Percentiles rank a stretch among this genome's conserved stretches.
phyloP scores from a whole-genome alignment of 2,329 filamentous ascomycete species.

The Penicillium sp. region DNA sequence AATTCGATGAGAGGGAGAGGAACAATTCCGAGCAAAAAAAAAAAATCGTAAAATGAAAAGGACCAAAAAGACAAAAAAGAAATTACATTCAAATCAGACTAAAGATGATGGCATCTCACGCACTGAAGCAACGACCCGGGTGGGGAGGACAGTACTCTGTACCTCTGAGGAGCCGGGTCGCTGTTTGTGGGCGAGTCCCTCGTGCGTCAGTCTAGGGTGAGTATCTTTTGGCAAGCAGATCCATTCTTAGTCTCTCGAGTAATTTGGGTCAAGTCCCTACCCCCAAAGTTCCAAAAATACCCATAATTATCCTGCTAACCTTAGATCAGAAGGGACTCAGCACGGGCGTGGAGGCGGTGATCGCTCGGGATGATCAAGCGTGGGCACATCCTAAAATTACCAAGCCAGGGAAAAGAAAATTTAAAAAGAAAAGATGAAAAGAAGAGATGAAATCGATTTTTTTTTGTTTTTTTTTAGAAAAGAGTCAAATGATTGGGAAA shows the following conservation, averaged over 20 bases:
- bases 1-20: too few species aligned
- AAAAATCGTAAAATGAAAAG: not conserved
- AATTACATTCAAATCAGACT: not conserved
- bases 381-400: conserved; percentile 19
- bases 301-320: conserved; percentile 13
- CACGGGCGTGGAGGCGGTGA: conserved; percentile 20
- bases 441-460: not conserved
- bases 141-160: not conserved
- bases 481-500: too few species aligned
- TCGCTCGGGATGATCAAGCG: conserved; percentile 23
- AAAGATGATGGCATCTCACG: too few species aligned
- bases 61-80: not conserved
- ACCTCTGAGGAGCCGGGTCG: not conserved
- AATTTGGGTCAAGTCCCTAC: conserved; percentile 4
- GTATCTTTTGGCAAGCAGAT: not conserved
- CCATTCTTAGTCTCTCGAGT: too few species aligned
- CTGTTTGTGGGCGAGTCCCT: not conserved
- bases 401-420: not conserved
- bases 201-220: not conserved
- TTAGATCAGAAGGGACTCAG: conserved; percentile 17
- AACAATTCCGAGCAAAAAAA: too few species aligned
- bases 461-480: not conserved
- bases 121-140: too few species aligned
- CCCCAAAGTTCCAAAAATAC: conserved; percentile 7
- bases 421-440: too few species aligned